A percentile compares a stretch with the other conserved stretches of the same genome.
These are phyloP conservation scores for Phaeosphaeriaceae sp. DNA, from an alignment of 2,329 filamentous ascomycete genomes.

Conservation along the genomic window DNA sequence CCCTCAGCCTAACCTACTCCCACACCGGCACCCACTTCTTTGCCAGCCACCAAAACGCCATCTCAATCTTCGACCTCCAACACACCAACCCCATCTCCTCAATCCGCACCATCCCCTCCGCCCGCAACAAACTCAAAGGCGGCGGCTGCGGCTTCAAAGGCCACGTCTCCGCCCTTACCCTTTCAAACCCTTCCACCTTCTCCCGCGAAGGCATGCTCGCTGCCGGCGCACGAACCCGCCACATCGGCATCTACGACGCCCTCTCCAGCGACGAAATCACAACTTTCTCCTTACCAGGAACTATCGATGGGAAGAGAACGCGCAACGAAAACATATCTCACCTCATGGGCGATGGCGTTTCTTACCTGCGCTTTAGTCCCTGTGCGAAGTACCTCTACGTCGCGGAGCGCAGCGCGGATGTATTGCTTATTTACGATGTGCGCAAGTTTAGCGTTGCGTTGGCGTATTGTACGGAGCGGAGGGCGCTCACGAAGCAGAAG, in stretches of 20 bases:
- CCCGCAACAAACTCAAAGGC: slow-evolving; percentile 51
- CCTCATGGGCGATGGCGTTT: slow-evolving; percentile 58
- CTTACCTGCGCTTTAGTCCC: slow-evolving; percentile 63
- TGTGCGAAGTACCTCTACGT: slow-evolving; percentile 65
- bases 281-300: slow-evolving; percentile 55
- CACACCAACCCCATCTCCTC: slow-evolving; percentile 54
- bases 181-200: slow-evolving; percentile 32
- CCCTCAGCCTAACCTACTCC: slow-evolving; percentile 62
- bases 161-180: slow-evolving; percentile 59
- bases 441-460: slow-evolving; percentile 60
- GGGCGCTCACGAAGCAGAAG: slow-evolving; percentile 60
- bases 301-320: slow-evolving; percentile 9
- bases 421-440: slow-evolving; percentile 65
- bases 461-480: slow-evolving; percentile 54
- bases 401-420: slow-evolving; percentile 63
- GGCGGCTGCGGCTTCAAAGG: slow-evolving; percentile 62
- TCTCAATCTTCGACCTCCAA: slow-evolving; percentile 63
- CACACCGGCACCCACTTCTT: slow-evolving; percentile 60
- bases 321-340: slow-evolving; percentile 5
- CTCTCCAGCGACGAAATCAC: slow-evolving; percentile 58
- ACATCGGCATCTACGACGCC: slow-evolving; percentile 62
- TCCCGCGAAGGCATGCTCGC: slow-evolving; percentile 58
- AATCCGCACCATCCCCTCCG: slow-evolving; percentile 55
- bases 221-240: slow-evolving; percentile 63
- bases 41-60: slow-evolving; percentile 60